Evolutionary conservation across 2,329 filamentous ascomycete species (phyloP), one percentile per base, ranked within the genome.

Genomic region (Bipolaris zeicola): DNA sequence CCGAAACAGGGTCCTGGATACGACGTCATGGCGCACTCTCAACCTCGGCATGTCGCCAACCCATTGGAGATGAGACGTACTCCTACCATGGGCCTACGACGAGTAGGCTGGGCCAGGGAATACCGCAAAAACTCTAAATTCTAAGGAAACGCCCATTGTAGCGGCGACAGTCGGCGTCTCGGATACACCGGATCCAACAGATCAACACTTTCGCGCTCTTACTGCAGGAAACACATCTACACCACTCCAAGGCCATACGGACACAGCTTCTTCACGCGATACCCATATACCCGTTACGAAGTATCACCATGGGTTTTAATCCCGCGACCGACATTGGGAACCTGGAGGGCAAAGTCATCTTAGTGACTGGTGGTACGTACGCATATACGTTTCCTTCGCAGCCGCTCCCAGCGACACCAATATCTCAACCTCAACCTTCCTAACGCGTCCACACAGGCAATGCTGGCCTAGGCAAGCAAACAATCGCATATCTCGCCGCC

Each of bases 391-490:
- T 14, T 20, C 38, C 7, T n/a, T 6, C 16, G 26, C 28, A 10
- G 28, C 37, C n/a, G 37, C 6, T 45, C 16, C 26, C n/a, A 16
- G 20, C 26, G 16, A 42, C 31, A 16, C n/a, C n/a, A 33, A n/a
- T 14, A 16, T 41, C 13, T 16, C 24, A 10, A 6, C 39, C 36
- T 36, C 42, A 45, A 16, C 26, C 22, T 16, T 6, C 16, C 57
- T 59, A 34, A 63, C 42, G 37, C 6, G 22, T 24, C 3, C 3
- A 52, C 8, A n/a, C 58, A 77, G 78, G 79, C 52, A 83, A 80
- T 51, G 67, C 73, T 7, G 81, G 81, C 13, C 70, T 83, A 7
- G 81, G 81, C 46, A 78, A 78, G 53, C 76, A 79, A 64, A 77
- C 78, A 24, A 70, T 82, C 36, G 66, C 72, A 37, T 76, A 78